Evolutionary conservation across 495 filamentous ascomycete genomes (phyloP).

Genomic region (Xeromyces bisporus): DNA sequence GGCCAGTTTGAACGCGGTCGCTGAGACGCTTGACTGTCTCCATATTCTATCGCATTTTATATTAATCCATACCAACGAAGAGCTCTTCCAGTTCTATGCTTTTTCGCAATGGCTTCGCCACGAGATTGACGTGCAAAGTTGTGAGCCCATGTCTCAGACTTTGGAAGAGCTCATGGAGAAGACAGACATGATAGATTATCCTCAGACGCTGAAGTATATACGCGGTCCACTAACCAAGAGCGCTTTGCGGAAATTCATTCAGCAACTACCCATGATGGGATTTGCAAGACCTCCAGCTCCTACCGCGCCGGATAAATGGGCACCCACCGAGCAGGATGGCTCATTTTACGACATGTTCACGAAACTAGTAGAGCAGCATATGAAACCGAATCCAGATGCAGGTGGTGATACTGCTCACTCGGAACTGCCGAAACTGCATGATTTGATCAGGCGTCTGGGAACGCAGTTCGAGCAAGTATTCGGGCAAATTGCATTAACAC

Average conservation of each 20-base stretch:
- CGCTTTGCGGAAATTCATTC: slow-evolving; percentile 26
- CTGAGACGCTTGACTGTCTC: slow-evolving; percentile 60
- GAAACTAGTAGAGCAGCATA: slow-evolving; percentile 18
- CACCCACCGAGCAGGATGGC: slow-evolving; percentile 21
- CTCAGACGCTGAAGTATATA: slow-evolving; percentile 34
- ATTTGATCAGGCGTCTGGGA: slow-evolving; percentile 32
- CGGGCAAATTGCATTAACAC: slow-evolving; percentile 38
- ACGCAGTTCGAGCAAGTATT: slow-evolving; percentile 39
- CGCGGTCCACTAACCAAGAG: slow-evolving; percentile 33
- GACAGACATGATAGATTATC: slow-evolving; percentile 28
- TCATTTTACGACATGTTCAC: slow-evolving; percentile 35
- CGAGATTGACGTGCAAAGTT: slow-evolving; percentile 50
- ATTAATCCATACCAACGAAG: slow-evolving; percentile 52
- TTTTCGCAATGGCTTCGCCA: slow-evolving; percentile 78
- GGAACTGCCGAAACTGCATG: slow-evolving; percentile 33
- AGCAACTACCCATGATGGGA: slow-evolving; percentile 26
- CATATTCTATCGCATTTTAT: slow-evolving; percentile 57
- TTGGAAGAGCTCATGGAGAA: slow-evolving; percentile 31
- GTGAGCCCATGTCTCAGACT: slow-evolving; percentile 29
- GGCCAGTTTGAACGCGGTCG: slow-evolving; percentile 36
- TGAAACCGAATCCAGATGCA: slow-evolving; percentile 3
- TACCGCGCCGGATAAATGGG: slow-evolving; percentile 17
- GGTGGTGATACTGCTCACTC: slow-evolving; percentile 11
- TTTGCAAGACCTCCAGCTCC: slow-evolving; percentile 12
- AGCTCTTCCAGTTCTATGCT: slow-evolving; percentile 56